A percentile compares a stretch with the other conserved stretches of the same genome.
Evolutionary conservation across 345 rosid species (phyloP).

Genomic region (Linum lewisii): DNA sequence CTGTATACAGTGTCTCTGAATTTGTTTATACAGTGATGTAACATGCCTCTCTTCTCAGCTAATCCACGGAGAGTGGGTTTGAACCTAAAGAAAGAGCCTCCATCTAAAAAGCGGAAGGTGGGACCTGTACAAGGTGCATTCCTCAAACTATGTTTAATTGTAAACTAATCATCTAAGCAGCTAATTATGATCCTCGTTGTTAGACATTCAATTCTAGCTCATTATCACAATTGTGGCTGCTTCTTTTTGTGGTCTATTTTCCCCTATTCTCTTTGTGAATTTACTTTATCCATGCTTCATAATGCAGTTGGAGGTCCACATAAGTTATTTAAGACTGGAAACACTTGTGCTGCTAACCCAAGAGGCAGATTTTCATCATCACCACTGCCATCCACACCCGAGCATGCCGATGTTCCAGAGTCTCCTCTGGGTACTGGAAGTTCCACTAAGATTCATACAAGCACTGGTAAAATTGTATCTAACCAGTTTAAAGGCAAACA

Average conservation of each 20-base stretch:
- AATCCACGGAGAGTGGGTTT: slow-evolving; percentile 55
- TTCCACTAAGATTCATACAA: slow-evolving; percentile 28
- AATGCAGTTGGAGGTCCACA: slow-evolving; percentile 32
- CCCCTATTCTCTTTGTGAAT: not conserved
- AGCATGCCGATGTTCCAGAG: slow-evolving; percentile 36
- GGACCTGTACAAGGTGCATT: slow-evolving; percentile 66
- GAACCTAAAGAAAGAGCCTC: slow-evolving; percentile 66
- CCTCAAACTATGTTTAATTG: not conserved
- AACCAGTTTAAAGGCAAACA: slow-evolving; percentile 40
- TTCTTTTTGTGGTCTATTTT: not conserved
- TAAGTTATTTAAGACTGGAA: slow-evolving; percentile 46
- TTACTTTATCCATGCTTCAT: slow-evolving; percentile 9
- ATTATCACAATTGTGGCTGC: not conserved
- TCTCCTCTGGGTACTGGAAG: slow-evolving; percentile 47
- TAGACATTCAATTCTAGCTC: slow-evolving; percentile 11
- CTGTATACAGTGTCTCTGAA: not conserved
- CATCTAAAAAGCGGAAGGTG: slow-evolving; percentile 68
- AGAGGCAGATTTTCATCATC: slow-evolving; percentile 57
- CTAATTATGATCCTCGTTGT: slow-evolving; percentile 6
- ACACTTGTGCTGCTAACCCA: slow-evolving; percentile 27
- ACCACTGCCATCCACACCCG: slow-evolving; percentile 56
- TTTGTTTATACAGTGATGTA: slow-evolving; percentile 5
- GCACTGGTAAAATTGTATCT: slow-evolving; percentile 30
- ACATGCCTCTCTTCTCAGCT: slow-evolving; percentile 35
- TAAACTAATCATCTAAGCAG: not conserved